Evolutionary conservation across 805 yeast genomes (phyloP).

Genomic region (Cyberlindnera saturnus): DNA sequence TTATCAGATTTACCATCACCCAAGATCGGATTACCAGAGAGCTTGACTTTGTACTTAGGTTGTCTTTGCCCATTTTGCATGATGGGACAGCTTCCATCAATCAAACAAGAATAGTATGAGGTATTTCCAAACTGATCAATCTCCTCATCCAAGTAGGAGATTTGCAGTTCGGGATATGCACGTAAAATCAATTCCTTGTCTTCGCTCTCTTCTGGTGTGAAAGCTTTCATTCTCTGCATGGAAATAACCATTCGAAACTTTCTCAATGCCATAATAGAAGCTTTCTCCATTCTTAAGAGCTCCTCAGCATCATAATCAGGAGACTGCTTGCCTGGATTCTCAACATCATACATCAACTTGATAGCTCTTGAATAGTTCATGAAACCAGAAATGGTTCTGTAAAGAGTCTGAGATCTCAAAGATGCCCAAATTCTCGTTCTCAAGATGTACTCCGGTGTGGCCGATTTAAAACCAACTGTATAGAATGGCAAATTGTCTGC

Average conservation of each 20-base stretch:
- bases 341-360: slow-evolving; percentile 56
- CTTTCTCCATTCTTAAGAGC: slow-evolving; percentile 34
- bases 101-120: slow-evolving; percentile 54
- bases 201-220: slow-evolving; percentile 51
- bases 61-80: slow-evolving; percentile 49
- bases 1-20: slow-evolving; percentile 87
- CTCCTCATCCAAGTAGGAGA: slow-evolving; percentile 55
- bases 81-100: slow-evolving; percentile 66
- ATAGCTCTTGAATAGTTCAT: slow-evolving; percentile 65
- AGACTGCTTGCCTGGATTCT: slow-evolving; percentile 32
- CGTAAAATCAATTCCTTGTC: slow-evolving; percentile 53
- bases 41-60: slow-evolving; percentile 57
- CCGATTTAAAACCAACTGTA: slow-evolving; percentile 58
- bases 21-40: slow-evolving; percentile 76
- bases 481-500: slow-evolving; percentile 52
- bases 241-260: slow-evolving; percentile 62
- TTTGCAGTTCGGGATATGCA: slow-evolving; percentile 63
- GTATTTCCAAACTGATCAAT: slow-evolving; percentile 31
- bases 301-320: slow-evolving; percentile 24
- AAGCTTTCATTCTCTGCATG: slow-evolving; percentile 53
- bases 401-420: slow-evolving; percentile 64
- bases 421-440: slow-evolving; percentile 79
- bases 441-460: slow-evolving; percentile 50
- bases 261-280: slow-evolving; percentile 50
- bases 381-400: slow-evolving; percentile 69